Evolutionary conservation across 1,284 basidiomycete species (phyloP).

Genomic region (Tilletia walkeri): DNA sequence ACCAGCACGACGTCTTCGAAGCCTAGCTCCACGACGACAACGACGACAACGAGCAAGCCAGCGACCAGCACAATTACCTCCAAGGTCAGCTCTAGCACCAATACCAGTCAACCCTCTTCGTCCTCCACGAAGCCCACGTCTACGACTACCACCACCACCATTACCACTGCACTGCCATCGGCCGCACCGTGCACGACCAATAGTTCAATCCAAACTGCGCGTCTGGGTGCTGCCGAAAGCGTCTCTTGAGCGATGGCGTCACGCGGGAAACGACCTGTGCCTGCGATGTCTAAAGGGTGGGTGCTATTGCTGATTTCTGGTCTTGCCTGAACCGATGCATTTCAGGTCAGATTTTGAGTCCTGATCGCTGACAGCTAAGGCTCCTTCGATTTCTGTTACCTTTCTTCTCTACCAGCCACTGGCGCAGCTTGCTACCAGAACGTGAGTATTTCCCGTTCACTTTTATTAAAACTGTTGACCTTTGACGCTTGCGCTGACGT

Average conservation of each 20-base stretch:
- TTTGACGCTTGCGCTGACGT: too few relatives aligned
- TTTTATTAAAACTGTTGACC: too few relatives aligned
- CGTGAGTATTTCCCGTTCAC: too few relatives aligned
- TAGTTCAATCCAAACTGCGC: background rate
- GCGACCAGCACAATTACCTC: too few relatives aligned
- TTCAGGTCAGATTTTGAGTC: too few relatives aligned
- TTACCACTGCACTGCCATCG: background rate
- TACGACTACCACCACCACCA: background rate
- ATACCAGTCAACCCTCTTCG: background rate
- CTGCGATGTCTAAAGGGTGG: background rate
- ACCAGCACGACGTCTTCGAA: background rate
- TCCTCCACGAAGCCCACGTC: background rate
- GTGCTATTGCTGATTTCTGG: background rate
- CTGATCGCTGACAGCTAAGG: too few relatives aligned
- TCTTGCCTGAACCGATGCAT: too few relatives aligned
- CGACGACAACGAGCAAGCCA: background rate
- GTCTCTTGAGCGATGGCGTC: background rate
- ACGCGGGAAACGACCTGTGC: background rate
- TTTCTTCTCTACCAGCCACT: too few relatives aligned
- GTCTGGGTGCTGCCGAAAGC: background rate
- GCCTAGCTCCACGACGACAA: background rate
- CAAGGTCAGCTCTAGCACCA: background rate
- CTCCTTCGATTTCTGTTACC: too few relatives aligned
- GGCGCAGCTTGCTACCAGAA: too few relatives aligned
- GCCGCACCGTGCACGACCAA: background rate